A percentile compares a stretch with the other conserved stretches of the same genome.
Conservation (phyloP, 208 protist genomes). For the Acanthamoeba castellanii region DNA sequence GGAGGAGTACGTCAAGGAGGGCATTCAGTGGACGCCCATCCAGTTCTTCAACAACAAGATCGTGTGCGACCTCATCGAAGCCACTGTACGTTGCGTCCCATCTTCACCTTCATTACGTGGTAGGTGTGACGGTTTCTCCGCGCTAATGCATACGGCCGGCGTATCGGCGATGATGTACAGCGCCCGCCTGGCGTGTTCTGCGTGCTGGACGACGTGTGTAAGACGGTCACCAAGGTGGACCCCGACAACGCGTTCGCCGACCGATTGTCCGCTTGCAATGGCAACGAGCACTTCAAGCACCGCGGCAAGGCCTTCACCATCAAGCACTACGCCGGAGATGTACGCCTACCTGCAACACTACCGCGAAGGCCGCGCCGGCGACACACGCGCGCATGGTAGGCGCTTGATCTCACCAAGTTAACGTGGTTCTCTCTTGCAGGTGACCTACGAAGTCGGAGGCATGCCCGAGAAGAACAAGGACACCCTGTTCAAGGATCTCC, state of each 20-base stretch:
- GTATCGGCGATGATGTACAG: not conserved
- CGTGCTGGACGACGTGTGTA: conserved; percentile 97
- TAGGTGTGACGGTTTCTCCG: not conserved
- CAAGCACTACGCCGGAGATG: conserved; percentile 67
- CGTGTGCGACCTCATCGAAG: conserved; percentile 96
- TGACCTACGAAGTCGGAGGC: conserved; percentile 85
- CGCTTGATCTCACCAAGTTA: not conserved
- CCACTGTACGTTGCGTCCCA: conserved; percentile 77
- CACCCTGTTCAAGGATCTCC: conserved; percentile 85
- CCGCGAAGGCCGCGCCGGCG: not conserved
- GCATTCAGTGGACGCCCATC: conserved; percentile 96
- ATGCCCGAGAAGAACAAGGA: conserved; percentile 90
- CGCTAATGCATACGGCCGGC: conserved; percentile 1
- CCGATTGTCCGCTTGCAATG: conserved; percentile 5
- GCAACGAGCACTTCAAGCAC: conserved; percentile 77
- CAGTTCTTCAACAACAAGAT: conserved; percentile 98
- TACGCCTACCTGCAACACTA: not conserved
- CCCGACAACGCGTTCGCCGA: conserved; percentile 73
- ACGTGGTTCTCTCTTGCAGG: not conserved
- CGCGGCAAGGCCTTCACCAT: conserved; percentile 84
- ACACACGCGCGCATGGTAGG: not conserved
- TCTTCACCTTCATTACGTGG: not conserved
- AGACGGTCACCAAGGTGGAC: conserved; percentile 93
- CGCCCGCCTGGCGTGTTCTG: conserved; percentile 94
- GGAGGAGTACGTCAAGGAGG: conserved; percentile 96